Evolutionary conservation across 495 filamentous ascomycete genomes (phyloP), one percentile per base, ranked within the genome.

Genomic region (Podospora anserina): DNA sequence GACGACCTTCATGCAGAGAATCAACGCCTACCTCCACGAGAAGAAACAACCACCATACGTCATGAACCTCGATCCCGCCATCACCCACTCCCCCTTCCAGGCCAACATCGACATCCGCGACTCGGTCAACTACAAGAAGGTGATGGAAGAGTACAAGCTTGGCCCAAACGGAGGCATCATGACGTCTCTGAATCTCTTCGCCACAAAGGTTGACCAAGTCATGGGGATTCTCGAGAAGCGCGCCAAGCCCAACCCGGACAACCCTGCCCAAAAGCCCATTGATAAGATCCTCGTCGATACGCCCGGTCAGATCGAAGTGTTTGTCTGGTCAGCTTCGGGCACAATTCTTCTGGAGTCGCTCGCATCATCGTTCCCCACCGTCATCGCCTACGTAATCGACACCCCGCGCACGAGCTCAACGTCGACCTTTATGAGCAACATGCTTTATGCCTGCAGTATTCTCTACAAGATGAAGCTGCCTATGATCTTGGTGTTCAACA

Each of bases 31-130:
- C 73, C 88, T 97, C 4, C 92, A 97, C 74, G 83, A 86, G 13
- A 83, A 91, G 74, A 86, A 86, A 62, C 83, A 86, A 7, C 87
- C 89, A 0, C 94, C 93, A 19, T 99, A 99, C 78, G 92, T 98
- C 57, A 88, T 99, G 68, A 99, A 99, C 79, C 90, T 99, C 58
- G 95, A 99, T 78, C 95, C 95, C 5, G 95, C 96, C 53, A 94
- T 99, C 32, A 87, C 90, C 67, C 91, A 88, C 67, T 90, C 97
- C n/a, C 96, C 95, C n/a, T 99, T 97, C 79, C 92, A 96, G 68
- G 88, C 88, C 81, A 98, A 99, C 80, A 97, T 99, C 82, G 95
- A 99, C 79, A 99, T 99, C 74, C 92, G 96, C 68, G 96, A 99
- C 79, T 93, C 90, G 30, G 92, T 99, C 75, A 97, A 99, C 82